Conservation (phyloP, 352 stramenopile genomes). For the Phytopythium aichiense region DNA sequence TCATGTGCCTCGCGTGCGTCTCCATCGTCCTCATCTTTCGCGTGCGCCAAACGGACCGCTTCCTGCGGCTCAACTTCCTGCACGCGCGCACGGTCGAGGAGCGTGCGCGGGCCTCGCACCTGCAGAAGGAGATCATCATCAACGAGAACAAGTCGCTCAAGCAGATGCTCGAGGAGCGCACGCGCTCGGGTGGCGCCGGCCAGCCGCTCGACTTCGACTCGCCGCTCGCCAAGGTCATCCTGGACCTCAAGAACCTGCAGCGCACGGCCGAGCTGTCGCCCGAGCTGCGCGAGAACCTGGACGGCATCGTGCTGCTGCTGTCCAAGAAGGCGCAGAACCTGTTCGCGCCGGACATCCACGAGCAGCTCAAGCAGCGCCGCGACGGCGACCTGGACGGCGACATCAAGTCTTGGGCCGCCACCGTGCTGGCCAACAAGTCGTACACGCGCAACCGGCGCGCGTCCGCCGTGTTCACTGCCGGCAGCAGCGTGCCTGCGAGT, state of each 20-base stretch:
- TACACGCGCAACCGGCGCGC: slow-evolving; percentile 67
- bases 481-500: slow-evolving; percentile 4
- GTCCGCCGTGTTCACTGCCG: slow-evolving; percentile 38
- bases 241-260: slow-evolving; percentile 73
- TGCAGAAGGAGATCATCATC: slow-evolving; percentile 79
- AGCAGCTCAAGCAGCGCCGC: slow-evolving; percentile 72
- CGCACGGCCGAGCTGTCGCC: slow-evolving; percentile 50
- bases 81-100: slow-evolving; percentile 73
- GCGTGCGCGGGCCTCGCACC: slow-evolving; percentile 49
- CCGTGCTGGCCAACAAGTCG: slow-evolving; percentile 72
- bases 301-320: slow-evolving; percentile 67
- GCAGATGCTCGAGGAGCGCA: slow-evolving; percentile 70
- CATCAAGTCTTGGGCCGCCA: slow-evolving; percentile 76
- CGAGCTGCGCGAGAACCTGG: slow-evolving; percentile 65
- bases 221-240: slow-evolving; percentile 74
- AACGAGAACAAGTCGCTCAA: slow-evolving; percentile 85
- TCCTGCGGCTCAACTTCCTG: slow-evolving; percentile 72
- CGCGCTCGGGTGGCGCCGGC: slow-evolving; percentile 18
- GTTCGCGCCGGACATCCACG: slow-evolving; percentile 77
- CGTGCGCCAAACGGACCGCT: slow-evolving; percentile 69
- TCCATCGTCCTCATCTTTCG: slow-evolving; percentile 57
- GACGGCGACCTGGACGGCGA: slow-evolving; percentile 67
- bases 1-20: slow-evolving; percentile 55
- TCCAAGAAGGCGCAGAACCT: slow-evolving; percentile 82
- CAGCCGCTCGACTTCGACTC: slow-evolving; percentile 70